Base-by-base conservation (phyloP, 1,139 yeast genomes). In the Arxiozyma bovina region DNA sequence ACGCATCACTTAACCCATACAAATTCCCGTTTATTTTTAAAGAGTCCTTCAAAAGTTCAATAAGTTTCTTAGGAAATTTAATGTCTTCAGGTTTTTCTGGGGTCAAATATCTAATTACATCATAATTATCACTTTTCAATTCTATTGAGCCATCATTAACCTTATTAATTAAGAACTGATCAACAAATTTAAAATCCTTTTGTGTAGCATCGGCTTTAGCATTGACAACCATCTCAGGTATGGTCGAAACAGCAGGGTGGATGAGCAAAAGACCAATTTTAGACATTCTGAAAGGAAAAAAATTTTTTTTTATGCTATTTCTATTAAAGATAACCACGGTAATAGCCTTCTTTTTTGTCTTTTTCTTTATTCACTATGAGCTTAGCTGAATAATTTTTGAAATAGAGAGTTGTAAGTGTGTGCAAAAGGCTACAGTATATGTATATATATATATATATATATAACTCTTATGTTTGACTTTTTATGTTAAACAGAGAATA, bases 171-270 rank as follows among this genome's bases (percentile, higher is more conserved):
- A 88, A 78, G 51, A 55, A 66, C 53, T 70, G 70, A 50, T 66
- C 67, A 30, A 52, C 54, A 22, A 62, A 54, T 30, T 51, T 54
- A 18, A 63, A 57, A 38, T 61, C 61, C 15, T 62, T 59, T 17
- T 60, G 53, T 25, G 66, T 64, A 45, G 70, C 66, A 45, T 54
- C 51, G 41, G 66, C 63, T 61, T 80, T 78, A 50, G 73, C 67
- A 2, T 61, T 53, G 49, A 73, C 77, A 25, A 83, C 81, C 45
- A 69, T 57, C 23, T 70, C 73, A 42, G 83, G 84, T 48, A 81
- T 78, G 0, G 87, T 80, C 6, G 87, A 90, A 53, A 82, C 78
- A 6, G 87, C 82, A 15, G 94, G 93, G 62, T 86, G 91, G 52
- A 87, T 76, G 53, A 87, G 74, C 48, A 86, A 72, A 53, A 85